These are phyloP conservation scores for Cercophora scortea DNA, from an alignment of 495 filamentous ascomycete species.

Conservation along the genomic window DNA sequence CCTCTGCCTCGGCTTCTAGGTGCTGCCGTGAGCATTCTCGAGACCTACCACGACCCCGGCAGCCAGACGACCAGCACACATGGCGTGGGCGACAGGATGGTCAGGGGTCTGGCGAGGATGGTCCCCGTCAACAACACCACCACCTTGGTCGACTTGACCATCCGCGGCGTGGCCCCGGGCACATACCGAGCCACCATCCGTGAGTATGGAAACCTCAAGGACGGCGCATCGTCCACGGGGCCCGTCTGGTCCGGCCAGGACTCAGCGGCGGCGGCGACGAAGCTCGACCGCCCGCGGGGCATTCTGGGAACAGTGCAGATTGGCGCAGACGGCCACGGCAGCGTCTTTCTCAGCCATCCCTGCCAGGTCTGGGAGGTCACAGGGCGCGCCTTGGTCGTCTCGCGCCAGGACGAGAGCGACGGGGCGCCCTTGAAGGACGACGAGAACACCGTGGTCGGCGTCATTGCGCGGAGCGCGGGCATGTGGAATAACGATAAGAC, in stretches of 20 bases:
- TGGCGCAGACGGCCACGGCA: constrained; percentile 57
- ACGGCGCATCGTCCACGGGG: constrained; percentile 72
- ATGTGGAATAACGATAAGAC: constrained; percentile 99
- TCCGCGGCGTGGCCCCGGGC: constrained; percentile 77
- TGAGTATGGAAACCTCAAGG: constrained; percentile 81
- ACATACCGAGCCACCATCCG: constrained; percentile 77
- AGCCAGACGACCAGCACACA: constrained; percentile 17
- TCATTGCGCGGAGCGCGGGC: constrained; percentile 89
- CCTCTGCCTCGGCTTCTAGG: constrained; percentile 33
- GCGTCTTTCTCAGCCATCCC: constrained; percentile 68
- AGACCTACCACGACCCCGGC: constrained; percentile 59
- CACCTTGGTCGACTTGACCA: constrained; percentile 80
- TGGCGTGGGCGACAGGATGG: constrained; percentile 30
- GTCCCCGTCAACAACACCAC: constrained; percentile 67
- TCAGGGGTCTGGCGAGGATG: constrained; percentile 73
- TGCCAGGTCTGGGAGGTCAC: constrained; percentile 94
- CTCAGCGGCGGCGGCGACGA: too few relatives aligned
- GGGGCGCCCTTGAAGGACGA: constrained; percentile 51
- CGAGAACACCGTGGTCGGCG: constrained; percentile 76
- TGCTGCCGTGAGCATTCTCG: constrained; percentile 92
- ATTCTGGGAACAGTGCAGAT: constrained; percentile 68
- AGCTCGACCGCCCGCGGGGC: constrained; percentile 42
- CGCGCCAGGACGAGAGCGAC: constrained; percentile 45
- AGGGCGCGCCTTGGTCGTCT: constrained; percentile 80
- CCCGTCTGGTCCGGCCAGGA: constrained; percentile 57